Conservation (phyloP, 2,329 filamentous ascomycete genomes). For the Orbilia oligospora region DNA sequence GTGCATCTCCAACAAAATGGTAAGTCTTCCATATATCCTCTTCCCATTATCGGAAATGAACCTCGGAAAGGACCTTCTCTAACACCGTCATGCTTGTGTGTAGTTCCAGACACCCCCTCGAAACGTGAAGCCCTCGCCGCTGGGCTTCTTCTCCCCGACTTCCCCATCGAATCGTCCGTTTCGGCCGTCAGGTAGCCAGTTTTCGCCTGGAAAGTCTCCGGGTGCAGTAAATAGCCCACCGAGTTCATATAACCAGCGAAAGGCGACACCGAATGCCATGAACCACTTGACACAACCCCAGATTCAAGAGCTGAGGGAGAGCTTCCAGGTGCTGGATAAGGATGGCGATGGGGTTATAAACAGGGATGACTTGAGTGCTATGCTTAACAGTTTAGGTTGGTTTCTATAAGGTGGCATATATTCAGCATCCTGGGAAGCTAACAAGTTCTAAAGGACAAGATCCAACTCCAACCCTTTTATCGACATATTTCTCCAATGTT, state of each 20-base stretch:
- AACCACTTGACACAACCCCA: constrained; percentile 82
- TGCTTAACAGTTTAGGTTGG: constrained; percentile 85
- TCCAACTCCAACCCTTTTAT: constrained; percentile 75
- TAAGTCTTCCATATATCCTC: constrained; percentile 11
- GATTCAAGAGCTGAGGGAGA: constrained; percentile 88
- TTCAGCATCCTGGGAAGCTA: neutral
- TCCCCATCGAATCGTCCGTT: constrained; percentile 44
- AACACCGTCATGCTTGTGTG: neutral
- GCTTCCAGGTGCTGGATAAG: constrained; percentile 91
- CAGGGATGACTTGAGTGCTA: constrained; percentile 86
- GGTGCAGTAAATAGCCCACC: constrained; percentile 42
- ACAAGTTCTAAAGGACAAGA: constrained; percentile 76
- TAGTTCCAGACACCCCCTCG: constrained; percentile 62
- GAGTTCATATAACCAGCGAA: constrained; percentile 45
- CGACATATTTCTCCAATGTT: constrained; percentile 86
- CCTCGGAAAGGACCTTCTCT: constrained; percentile 7
- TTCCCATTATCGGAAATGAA: constrained; percentile 8
- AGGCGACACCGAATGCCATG: constrained; percentile 71
- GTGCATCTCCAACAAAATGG: constrained; percentile 36
- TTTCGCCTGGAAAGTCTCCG: constrained; percentile 48
- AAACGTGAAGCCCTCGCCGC: constrained; percentile 63
- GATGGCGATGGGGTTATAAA: constrained; percentile 88
- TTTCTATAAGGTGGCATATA: neutral
- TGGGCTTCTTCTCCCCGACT: constrained; percentile 61
- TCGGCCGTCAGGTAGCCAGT: constrained; percentile 50